Percentiles rank a stretch among this genome's conserved stretches.
phyloP scores from a whole-genome alignment of 768 basidiomycete genomes.

The Butyriboletus loyo region DNA sequence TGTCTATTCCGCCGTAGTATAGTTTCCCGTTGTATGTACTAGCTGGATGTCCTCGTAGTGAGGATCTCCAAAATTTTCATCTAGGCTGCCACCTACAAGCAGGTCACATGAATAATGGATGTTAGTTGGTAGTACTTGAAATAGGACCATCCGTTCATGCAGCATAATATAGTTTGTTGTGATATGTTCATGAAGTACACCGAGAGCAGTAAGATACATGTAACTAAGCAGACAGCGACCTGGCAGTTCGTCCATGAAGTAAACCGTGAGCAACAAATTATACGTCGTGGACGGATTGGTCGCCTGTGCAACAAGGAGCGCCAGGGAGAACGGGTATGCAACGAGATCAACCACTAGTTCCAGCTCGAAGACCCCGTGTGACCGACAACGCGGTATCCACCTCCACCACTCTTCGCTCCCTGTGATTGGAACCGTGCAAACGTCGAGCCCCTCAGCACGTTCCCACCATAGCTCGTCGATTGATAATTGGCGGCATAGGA shows the following conservation, averaged over 20 bases:
- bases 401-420: background rate
- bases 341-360: background rate
- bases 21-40: background rate
- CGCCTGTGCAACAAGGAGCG: too few species aligned
- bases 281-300: too few species aligned
- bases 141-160: too few species aligned
- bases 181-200: background rate
- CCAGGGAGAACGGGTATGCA: background rate
- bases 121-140: too few species aligned
- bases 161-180: background rate
- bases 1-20: background rate
- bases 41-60: background rate
- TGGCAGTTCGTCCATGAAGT: too few species aligned
- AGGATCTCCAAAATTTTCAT: too few species aligned
- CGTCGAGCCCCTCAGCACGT: constrained; percentile 6
- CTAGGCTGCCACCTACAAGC: too few species aligned
- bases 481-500: constrained; percentile 20
- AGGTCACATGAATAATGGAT: too few species aligned
- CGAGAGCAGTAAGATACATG: background rate
- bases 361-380: background rate
- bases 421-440: constrained; percentile 13
- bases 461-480: constrained; percentile 17
- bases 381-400: background rate
- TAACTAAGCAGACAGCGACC: too few species aligned
- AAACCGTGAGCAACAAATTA: too few species aligned